Evolutionary conservation across 192 early-diverging fungal genomes (phyloP).

Genomic region (Spinellus fusiger): DNA sequence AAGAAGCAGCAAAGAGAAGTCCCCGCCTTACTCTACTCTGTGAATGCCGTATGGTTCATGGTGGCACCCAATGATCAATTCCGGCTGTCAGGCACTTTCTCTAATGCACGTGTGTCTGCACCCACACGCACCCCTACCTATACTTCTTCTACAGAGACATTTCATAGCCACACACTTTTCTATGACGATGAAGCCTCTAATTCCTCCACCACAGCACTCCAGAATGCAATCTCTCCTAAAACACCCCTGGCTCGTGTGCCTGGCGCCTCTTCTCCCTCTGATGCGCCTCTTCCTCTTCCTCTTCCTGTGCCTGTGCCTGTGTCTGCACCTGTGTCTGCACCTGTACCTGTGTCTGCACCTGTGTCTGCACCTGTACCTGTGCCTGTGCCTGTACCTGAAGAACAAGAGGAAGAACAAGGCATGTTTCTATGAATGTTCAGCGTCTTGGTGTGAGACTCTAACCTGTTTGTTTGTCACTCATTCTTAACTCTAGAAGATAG

Average conservation of each 20-base stretch:
- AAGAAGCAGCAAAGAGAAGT: constrained; percentile 69
- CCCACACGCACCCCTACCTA: background rate
- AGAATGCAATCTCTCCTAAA: background rate
- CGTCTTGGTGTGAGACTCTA: background rate
- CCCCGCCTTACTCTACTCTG: constrained; percentile 70
- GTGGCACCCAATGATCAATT: constrained; percentile 44
- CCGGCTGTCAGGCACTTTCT: constrained; percentile 15
- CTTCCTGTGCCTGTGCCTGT: background rate
- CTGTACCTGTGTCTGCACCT: too few species aligned
- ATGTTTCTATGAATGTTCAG: background rate
- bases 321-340: too few species aligned
- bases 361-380: too few species aligned
- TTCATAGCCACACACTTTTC: background rate
- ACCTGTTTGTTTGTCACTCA: background rate
- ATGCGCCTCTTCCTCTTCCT: too few species aligned
- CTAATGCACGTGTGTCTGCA: background rate
- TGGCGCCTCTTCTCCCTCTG: background rate
- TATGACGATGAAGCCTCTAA: constrained; percentile 2
- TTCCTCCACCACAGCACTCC: background rate
- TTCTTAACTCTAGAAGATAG: constrained; percentile 35
- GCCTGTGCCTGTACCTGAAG: too few species aligned
- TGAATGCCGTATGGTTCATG: constrained; percentile 74
- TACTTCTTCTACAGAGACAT: background rate
- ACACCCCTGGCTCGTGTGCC: background rate
- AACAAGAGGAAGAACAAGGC: background rate